Base-by-base conservation (phyloP, 2,329 filamentous ascomycete genomes). In the Fusarium miscanthi region DNA sequence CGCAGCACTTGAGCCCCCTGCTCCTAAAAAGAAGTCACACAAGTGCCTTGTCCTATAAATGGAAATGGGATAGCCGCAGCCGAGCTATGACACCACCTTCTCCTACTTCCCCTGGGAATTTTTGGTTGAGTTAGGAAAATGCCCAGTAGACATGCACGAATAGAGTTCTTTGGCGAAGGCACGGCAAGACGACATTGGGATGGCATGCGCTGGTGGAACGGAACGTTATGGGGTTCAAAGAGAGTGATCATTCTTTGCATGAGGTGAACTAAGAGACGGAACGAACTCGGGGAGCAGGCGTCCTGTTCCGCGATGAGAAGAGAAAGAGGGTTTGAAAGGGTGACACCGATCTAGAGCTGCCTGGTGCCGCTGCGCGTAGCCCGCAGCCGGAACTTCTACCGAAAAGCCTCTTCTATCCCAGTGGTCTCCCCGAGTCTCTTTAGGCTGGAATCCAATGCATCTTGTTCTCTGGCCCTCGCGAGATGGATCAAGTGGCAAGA, bases 1-100 rank as follows among this genome's bases (percentile, higher is more conserved):
- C 74, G 95, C 95, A 72, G 95, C 95, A 45, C 87, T 98, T 73
- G 95, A 98, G 84, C 95, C 95, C 46, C 93, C 93, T 27, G 88
- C 90, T 67, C 91, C 91, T 60, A 96, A 95, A 88, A 94, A 94
- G 87, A 92, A 89, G 84, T 85, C 83, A 69, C 87, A 89, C 82
- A 92, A 89, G 82, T 95, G 93, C 83, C 85, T 90, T 74, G 83
- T 95, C 81, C 88, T 94, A 80, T 95, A 82, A 82, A 66, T 37
- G 69, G 59, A 68, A 62, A 60, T 52, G 49, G 59, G 53, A 40
- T 46, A 57, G 46, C 53, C 53, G 43, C 57, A 62, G 63, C 72
- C 58, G 51, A 57, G 62, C 58, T 51, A 64, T 25, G 52, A 63
- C 45, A 63, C 48, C 65, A 61, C 45, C 64, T 33, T 54, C 45